Conservation (phyloP, 2,329 filamentous ascomycete genomes). For the Diaporthe citri region DNA sequence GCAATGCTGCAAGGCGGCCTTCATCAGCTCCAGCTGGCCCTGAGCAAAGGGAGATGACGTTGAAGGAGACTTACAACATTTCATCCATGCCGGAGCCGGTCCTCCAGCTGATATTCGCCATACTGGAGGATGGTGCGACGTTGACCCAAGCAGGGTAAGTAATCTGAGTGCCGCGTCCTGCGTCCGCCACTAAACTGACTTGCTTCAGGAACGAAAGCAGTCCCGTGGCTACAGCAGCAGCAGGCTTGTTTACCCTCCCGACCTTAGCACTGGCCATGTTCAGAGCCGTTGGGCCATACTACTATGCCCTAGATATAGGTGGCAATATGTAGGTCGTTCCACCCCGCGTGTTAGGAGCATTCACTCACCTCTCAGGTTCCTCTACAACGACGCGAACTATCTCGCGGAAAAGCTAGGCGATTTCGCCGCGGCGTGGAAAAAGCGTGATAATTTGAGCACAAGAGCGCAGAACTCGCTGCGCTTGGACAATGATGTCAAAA, state of each 20-base stretch:
- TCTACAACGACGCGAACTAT: slow-evolving; percentile 77
- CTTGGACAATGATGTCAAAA: slow-evolving; percentile 71
- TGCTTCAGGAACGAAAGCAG: slow-evolving; percentile 57
- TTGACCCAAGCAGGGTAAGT: slow-evolving; percentile 65
- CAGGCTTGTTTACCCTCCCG: slow-evolving; percentile 78
- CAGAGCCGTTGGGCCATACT: slow-evolving; percentile 79
- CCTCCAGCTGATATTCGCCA: slow-evolving; percentile 71
- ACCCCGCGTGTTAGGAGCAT: no score
- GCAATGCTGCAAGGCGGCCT: slow-evolving; percentile 30
- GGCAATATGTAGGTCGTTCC: slow-evolving; percentile 71
- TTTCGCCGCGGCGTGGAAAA: slow-evolving; percentile 64
- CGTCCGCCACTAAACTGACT: slow-evolving; percentile 34
- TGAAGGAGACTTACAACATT: slow-evolving; percentile 89
- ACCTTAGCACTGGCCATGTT: slow-evolving; percentile 83
- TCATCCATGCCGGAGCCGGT: slow-evolving; percentile 89
- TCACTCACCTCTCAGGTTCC: slow-evolving; percentile 58
- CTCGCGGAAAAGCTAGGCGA: slow-evolving; percentile 68
- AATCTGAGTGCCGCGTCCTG: background rate
- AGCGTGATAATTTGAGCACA: slow-evolving; percentile 63
- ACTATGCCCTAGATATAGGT: slow-evolving; percentile 73
- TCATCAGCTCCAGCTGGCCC: slow-evolving; percentile 43
- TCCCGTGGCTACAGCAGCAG: slow-evolving; percentile 75
- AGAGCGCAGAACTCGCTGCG: slow-evolving; percentile 67
- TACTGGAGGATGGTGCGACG: slow-evolving; percentile 71
- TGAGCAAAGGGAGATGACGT: slow-evolving; percentile 74